Conservation (phyloP, 306 rosid species). For the Vigna hirtella region DNA sequence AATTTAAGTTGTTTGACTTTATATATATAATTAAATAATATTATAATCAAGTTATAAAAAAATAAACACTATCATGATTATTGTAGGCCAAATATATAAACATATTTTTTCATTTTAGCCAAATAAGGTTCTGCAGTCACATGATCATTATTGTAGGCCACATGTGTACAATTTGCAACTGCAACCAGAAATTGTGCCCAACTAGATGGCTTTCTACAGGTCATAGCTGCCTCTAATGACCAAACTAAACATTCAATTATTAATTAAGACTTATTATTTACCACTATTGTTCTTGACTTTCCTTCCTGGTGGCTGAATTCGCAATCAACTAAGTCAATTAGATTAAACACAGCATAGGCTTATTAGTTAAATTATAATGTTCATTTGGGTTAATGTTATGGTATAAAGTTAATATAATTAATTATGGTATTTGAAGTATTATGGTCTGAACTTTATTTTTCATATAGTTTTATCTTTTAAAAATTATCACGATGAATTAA, state of each 20-base stretch:
- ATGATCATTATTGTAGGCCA: neutral
- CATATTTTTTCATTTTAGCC: neutral
- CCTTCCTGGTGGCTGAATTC: neutral
- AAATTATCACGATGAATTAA: no score
- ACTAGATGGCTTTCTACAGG: neutral
- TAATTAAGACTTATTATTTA: neutral
- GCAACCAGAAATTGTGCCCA: neutral
- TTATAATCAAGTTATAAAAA: no score
- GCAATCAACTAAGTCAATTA: neutral
- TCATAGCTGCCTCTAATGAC: neutral
- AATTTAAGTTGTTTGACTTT: no score
- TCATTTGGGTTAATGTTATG: no score
- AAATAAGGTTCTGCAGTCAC: neutral
- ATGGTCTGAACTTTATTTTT: no score
- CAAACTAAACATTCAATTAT: neutral
- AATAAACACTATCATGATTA: no score
- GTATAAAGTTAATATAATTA: no score
- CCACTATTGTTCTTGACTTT: neutral
- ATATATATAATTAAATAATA: no score
- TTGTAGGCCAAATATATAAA: neutral
- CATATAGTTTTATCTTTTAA: no score
- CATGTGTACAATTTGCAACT: neutral
- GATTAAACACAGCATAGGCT: no score
- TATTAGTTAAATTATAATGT: no score
- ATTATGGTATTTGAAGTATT: no score